Percentiles rank a stretch among this genome's conserved stretches.
phyloP scores from a whole-genome alignment of 192 early-diverging fungal species.

The Entomortierella beljakovae region DNA sequence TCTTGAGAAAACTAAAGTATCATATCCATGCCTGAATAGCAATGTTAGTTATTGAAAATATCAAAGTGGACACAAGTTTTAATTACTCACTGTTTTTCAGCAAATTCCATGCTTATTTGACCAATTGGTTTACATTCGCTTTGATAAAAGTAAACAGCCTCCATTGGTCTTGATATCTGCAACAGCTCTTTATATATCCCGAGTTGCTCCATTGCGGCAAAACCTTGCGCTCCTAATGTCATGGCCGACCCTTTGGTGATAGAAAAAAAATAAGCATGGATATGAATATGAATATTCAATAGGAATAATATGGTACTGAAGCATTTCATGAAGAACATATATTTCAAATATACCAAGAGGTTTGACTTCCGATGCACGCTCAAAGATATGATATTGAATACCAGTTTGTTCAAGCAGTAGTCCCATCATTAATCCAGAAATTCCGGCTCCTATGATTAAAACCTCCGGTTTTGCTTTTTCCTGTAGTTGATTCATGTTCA shows the following conservation, averaged over 20 bases:
- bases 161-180: not conserved
- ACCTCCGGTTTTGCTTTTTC: not conserved
- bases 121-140: not conserved
- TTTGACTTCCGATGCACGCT: not conserved
- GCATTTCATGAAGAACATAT: no score
- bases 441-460: conserved; percentile 4
- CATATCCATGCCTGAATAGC: not conserved
- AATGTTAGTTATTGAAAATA: not conserved
- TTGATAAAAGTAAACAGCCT: not conserved
- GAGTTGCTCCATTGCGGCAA: conserved; percentile 6
- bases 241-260: not conserved
- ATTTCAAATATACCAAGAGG: conserved; percentile 4
- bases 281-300: no score
- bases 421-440: not conserved
- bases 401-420: not conserved
- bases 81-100: not conserved
- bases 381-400: conserved; percentile 6
- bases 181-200: conserved; percentile 3
- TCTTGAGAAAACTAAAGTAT: not conserved
- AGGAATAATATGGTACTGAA: no score
- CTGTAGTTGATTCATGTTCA: no score
- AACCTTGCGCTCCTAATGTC: not conserved
- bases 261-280: no score
- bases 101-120: not conserved
- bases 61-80: no score